phyloP scores from a whole-genome alignment of 345 rosid species.

The Jatropha curcas region DNA sequence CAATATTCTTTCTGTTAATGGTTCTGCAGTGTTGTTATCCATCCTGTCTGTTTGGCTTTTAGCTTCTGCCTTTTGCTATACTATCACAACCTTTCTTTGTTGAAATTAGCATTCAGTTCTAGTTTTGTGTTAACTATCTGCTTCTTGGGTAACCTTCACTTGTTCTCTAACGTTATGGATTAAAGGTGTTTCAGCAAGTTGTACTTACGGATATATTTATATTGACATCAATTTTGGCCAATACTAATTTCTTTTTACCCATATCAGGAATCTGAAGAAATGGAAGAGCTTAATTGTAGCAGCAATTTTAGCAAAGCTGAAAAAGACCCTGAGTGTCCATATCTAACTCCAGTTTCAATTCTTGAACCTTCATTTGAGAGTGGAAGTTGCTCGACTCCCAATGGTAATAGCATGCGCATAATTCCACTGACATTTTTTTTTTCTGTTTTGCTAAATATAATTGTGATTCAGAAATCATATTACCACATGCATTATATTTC shows the following conservation, averaged over 20 bases:
- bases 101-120: neutral
- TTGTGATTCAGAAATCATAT: neutral
- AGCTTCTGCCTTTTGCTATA: no score
- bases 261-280: slow-evolving; percentile 36
- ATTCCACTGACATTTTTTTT: neutral
- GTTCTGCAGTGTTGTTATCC: neutral
- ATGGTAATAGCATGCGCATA: slow-evolving; percentile 7
- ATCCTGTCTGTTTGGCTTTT: neutral
- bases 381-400: slow-evolving; percentile 39
- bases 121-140: neutral
- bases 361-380: slow-evolving; percentile 44
- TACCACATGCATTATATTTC: neutral
- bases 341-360: slow-evolving; percentile 35
- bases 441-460: neutral
- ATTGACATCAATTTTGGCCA: neutral
- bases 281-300: slow-evolving; percentile 38
- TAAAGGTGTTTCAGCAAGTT: neutral
- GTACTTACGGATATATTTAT: no score
- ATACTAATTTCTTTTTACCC: slow-evolving; percentile 13
- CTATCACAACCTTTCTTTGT: no score
- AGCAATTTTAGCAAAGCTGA: slow-evolving; percentile 44
- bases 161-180: neutral
- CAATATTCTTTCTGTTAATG: neutral
- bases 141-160: neutral
- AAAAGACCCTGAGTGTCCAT: slow-evolving; percentile 38